A percentile compares a stretch with the other conserved stretches of the same genome.
These are phyloP conservation scores for Dacryopinax primogenitus DNA, from an alignment of 768 basidiomycete genomes.

Conservation along the genomic window DNA sequence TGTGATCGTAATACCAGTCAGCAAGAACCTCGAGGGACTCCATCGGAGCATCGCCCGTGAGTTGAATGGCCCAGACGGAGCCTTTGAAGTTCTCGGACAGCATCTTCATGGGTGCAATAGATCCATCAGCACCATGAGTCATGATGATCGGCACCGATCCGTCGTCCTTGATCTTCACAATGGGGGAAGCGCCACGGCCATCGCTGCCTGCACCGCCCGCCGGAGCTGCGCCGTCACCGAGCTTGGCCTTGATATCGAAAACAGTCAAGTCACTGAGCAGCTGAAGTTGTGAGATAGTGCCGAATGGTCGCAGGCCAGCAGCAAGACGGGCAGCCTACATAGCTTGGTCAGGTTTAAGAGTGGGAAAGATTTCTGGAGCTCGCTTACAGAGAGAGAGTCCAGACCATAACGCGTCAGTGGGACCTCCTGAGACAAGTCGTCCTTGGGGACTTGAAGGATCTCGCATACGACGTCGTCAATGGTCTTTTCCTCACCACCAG, in stretches of 20 bases:
- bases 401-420: conserved; percentile 35
- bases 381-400: conserved; percentile 28
- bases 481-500: conserved; percentile 7
- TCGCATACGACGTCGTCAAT: conserved; percentile 17
- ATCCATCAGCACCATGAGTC: neutral
- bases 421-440: conserved; percentile 29
- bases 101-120: neutral
- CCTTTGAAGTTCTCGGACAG: neutral
- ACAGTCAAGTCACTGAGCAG: conserved; percentile 28
- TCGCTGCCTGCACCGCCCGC: neutral
- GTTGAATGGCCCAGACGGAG: neutral
- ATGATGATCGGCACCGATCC: neutral
- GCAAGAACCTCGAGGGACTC: neutral
- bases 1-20: neutral
- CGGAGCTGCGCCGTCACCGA: neutral
- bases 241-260: conserved; percentile 20
- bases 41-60: neutral
- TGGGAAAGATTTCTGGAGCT: neutral
- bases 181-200: neutral
- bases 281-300: conserved; percentile 26
- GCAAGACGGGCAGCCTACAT: conserved; percentile 29
- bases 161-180: neutral
- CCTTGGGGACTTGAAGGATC: conserved; percentile 25
- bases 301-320: conserved; percentile 24
- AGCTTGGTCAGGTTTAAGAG: neutral